Evolutionary conservation across 1,139 yeast genomes (phyloP).

Genomic region (Kodamaea plutei): DNA sequence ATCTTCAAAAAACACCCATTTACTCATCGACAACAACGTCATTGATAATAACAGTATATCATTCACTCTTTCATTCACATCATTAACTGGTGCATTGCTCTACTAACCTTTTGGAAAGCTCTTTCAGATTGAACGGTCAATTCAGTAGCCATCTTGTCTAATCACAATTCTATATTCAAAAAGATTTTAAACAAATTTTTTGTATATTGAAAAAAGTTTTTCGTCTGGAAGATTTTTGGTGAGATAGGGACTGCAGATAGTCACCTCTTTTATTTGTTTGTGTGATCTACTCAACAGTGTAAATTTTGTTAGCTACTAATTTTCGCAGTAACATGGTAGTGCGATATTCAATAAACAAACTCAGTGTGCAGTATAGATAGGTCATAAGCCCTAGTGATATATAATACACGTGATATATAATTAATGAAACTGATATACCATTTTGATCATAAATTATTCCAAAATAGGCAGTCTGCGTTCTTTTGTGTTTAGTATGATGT

Average conservation of each 20-base stretch:
- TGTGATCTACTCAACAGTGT: background rate
- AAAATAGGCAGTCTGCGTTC: background rate
- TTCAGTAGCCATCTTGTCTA: constrained; percentile 91
- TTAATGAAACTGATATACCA: too few relatives aligned
- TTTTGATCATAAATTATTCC: too few relatives aligned
- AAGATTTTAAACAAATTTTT: constrained; percentile 9
- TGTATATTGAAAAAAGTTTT: constrained; percentile 8
- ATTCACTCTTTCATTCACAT: constrained; percentile 1
- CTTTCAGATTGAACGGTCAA: constrained; percentile 99
- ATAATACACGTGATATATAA: constrained; percentile 1
- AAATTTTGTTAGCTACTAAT: too few relatives aligned
- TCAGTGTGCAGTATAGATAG: constrained; percentile 6
- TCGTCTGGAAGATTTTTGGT: constrained; percentile 4
- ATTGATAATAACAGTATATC: too few relatives aligned
- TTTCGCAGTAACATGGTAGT: too few relatives aligned
- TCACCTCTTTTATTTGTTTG: background rate
- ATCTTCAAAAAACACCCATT: too few relatives aligned
- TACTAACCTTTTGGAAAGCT: constrained; percentile 99
- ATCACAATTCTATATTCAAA: constrained; percentile 13
- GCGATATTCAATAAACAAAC: background rate
- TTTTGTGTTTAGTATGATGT: constrained; percentile 5
- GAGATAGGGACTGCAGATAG: constrained; percentile 7
- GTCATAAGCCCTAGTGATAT: constrained; percentile 9
- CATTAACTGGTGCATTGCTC: constrained; percentile 3
- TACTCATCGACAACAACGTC: too few relatives aligned